Base-by-base conservation (phyloP, 495 filamentous ascomycete genomes). In the Letharia columbiana region DNA sequence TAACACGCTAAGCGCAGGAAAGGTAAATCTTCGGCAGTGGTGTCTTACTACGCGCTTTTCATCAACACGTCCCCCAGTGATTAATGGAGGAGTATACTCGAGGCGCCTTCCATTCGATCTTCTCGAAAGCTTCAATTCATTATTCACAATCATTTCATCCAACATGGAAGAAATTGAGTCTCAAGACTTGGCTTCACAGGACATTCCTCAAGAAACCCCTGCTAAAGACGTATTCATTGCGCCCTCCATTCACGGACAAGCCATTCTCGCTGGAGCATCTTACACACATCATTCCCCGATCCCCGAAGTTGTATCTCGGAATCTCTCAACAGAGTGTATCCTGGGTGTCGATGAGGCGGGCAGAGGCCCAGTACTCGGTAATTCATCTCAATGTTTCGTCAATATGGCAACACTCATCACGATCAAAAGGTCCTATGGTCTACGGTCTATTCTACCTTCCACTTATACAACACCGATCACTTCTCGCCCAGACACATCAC, bases 341-440 rank as follows among this genome's bases (percentile, higher is more conserved):
- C 82, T 98, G 23, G 94, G 94, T 45, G 88, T 98, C 60, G 94
- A 98, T 75, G 94, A 98, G 82, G 94, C 94, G 65, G 94, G 94
- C 59, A 86, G 94, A 67, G 94, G 94, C 11, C 95, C 94, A 28
- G 95, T 98, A 10, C 82, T 98, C 6, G 94, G 79, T 70, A 65
- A 39, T n/a, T 52, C 12, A 33, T 37, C 47, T 15, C 39, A 9
- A 56, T 44, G 1, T 15, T 18, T 58, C 28, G 20, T 17, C 17
- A 11, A 20, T 17, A 18, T 40, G 33, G 9, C 31, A 57, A 54
- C 12, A 35, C 31, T 60, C 52, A 37, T 33, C 45, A 45, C 37
- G 18, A 64, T 17, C 6, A 45, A 18, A 41, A 81, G 79, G 94
- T 3, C 93, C 94, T 15, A 98, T 98, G 94, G 92, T 98, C 68